Evolutionary conservation across 164 flowering plant genomes (phyloP).

Genomic region (Brasenia schreberi): DNA sequence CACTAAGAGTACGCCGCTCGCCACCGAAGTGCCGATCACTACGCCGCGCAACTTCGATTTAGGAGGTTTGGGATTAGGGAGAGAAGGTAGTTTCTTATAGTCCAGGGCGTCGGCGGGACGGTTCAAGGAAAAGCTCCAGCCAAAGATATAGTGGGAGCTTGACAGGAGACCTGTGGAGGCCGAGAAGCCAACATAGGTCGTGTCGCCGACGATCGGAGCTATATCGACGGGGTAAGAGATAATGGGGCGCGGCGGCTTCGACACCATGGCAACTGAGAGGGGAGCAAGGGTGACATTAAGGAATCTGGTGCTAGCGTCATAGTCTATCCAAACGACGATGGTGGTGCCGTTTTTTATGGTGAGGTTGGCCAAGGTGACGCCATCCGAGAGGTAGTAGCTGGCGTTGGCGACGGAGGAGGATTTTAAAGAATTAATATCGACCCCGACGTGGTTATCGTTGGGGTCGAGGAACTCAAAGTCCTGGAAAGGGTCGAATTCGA

Average conservation of each 20-base stretch:
- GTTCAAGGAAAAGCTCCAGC: background rate
- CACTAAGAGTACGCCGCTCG: background rate
- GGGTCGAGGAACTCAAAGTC: conserved; percentile 6
- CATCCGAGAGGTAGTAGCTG: too few species aligned
- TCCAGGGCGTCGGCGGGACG: background rate
- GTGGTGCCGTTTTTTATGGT: too few species aligned
- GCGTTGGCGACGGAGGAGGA: too few species aligned
- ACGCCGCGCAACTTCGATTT: background rate
- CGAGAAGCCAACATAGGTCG: background rate
- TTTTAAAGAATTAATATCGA: conserved; percentile 7
- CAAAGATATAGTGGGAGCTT: background rate
- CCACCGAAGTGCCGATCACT: background rate
- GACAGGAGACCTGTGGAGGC: background rate
- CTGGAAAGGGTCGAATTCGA: conserved; percentile 8
- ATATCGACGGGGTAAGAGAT: background rate
- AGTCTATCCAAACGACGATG: too few species aligned
- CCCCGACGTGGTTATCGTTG: conserved; percentile 7
- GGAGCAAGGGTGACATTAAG: conserved; percentile 3
- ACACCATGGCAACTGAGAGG: background rate
- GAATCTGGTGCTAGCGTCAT: too few species aligned
- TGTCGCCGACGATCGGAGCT: background rate
- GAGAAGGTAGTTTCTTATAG: background rate
- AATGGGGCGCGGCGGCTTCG: background rate
- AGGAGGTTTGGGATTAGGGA: background rate
- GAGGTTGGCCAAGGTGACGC: too few species aligned